Percentiles rank a stretch among this genome's conserved stretches.
Evolutionary conservation across 108 stramenopile genomes (phyloP).

Genomic region (Cyclotella atomus): DNA sequence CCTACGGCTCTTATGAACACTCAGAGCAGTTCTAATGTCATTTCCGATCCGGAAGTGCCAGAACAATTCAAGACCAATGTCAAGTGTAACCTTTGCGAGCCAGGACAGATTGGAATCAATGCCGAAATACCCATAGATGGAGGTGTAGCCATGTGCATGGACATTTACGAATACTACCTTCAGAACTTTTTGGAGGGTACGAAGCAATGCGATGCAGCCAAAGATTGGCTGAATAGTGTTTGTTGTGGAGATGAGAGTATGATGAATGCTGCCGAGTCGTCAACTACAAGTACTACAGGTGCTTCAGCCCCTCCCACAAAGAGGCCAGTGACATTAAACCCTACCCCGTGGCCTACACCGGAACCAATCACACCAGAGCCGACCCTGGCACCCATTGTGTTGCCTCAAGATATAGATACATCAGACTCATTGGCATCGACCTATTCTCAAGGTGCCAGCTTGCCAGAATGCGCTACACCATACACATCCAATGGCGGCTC

Average conservation of each 20-base stretch:
- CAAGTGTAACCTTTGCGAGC: slow-evolving; percentile 2
- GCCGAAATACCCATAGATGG: background rate
- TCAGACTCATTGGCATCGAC: background rate
- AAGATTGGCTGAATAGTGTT: background rate
- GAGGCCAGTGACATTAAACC: background rate
- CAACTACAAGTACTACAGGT: background rate
- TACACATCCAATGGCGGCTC: background rate
- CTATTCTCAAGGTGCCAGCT: background rate
- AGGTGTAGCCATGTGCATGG: background rate
- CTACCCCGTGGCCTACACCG: background rate
- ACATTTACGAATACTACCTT: slow-evolving; percentile 2
- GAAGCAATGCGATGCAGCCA: background rate
- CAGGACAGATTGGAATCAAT: slow-evolving; percentile 9
- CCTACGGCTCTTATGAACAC: background rate
- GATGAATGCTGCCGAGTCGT: background rate
- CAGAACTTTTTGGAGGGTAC: background rate
- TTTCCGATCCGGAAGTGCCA: background rate
- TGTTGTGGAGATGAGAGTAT: slow-evolving; percentile 6
- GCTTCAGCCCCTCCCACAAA: background rate
- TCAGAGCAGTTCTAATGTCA: background rate
- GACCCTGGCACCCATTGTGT: background rate
- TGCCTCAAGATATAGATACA: background rate
- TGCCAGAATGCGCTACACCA: slow-evolving; percentile 3
- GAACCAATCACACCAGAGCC: background rate
- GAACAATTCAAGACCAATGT: background rate